These are phyloP conservation scores for Ophiostoma angusticollis DNA, from an alignment of 2,329 filamentous ascomycete species.

Conservation along the genomic window DNA sequence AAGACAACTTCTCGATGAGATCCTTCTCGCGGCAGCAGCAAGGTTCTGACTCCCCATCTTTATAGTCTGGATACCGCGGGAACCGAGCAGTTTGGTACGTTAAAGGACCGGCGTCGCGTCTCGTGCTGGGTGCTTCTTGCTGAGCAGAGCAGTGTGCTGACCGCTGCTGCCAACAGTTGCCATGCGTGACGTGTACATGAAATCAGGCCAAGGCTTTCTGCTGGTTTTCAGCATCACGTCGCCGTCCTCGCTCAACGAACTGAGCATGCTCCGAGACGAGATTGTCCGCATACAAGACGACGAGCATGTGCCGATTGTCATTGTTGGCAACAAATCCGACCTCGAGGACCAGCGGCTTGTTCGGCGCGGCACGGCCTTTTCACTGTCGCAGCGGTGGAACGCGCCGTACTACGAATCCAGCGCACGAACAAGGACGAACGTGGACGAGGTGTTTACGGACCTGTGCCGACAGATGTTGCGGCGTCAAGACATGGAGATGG, in stretches of 20 bases:
- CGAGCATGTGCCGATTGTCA: slow-evolving; percentile 72
- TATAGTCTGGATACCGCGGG: slow-evolving; percentile 72
- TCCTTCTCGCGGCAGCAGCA: background rate
- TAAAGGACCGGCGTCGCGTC: background rate
- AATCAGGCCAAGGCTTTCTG: slow-evolving; percentile 81
- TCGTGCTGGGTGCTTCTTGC: background rate
- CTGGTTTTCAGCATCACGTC: slow-evolving; percentile 89
- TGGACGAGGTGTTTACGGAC: slow-evolving; percentile 81
- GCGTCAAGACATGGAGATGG: slow-evolving; percentile 46
- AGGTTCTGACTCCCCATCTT: background rate
- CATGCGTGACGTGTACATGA: slow-evolving; percentile 80
- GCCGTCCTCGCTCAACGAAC: slow-evolving; percentile 66
- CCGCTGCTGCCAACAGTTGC: slow-evolving; percentile 30
- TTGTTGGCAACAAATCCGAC: slow-evolving; percentile 86
- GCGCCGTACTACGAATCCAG: slow-evolving; percentile 88
- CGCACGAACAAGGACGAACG: slow-evolving; percentile 69
- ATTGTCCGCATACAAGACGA: slow-evolving; percentile 87
- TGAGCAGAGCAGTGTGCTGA: background rate
- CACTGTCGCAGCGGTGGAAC: slow-evolving; percentile 76
- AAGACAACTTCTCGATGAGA: slow-evolving; percentile 24
- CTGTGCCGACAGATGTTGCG: slow-evolving; percentile 73
- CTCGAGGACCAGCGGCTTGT: slow-evolving; percentile 76
- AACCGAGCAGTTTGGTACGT: slow-evolving; percentile 83
- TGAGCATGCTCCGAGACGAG: slow-evolving; percentile 71
- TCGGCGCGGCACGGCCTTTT: slow-evolving; percentile 65